phyloP scores from a whole-genome alignment of 805 yeast species.

The Zygosaccharomyces bailii region DNA sequence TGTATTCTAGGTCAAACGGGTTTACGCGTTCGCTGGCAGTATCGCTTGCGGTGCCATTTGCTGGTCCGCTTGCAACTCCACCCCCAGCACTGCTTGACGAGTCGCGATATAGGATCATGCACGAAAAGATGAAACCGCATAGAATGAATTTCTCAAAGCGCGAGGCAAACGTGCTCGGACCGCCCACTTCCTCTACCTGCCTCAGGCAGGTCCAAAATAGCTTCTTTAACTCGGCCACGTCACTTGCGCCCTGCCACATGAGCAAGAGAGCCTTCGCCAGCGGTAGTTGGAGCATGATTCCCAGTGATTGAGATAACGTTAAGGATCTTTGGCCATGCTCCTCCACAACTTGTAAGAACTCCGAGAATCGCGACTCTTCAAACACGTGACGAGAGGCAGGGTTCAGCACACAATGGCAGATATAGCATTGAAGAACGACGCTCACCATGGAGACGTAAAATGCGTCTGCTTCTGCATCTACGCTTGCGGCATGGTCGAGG shows the following conservation, averaged over 20 bases:
- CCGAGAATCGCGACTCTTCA: neutral
- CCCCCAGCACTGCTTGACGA: neutral
- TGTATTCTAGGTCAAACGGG: constrained; percentile 34
- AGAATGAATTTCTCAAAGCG: constrained; percentile 24
- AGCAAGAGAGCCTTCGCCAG: constrained; percentile 18
- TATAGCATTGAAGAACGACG: neutral
- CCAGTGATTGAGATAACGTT: neutral
- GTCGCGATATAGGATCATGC: constrained; percentile 20
- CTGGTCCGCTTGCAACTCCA: neutral
- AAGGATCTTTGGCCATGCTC: neutral
- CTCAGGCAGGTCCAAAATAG: constrained; percentile 22
- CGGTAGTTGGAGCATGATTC: constrained; percentile 22
- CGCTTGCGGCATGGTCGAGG: neutral
- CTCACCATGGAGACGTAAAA: neutral
- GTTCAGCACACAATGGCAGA: neutral
- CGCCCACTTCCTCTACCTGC: constrained; percentile 25
- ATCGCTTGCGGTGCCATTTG: neutral
- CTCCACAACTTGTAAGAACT: neutral
- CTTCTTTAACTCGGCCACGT: constrained; percentile 13
- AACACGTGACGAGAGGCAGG: neutral
- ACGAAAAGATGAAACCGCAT: constrained; percentile 26
- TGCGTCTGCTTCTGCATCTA: neutral
- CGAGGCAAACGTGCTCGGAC: constrained; percentile 11
- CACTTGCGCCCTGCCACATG: constrained; percentile 6
- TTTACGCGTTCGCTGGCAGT: constrained; percentile 16